Conservation (phyloP, 257 asterid species). For the Perilla frutescens region DNA sequence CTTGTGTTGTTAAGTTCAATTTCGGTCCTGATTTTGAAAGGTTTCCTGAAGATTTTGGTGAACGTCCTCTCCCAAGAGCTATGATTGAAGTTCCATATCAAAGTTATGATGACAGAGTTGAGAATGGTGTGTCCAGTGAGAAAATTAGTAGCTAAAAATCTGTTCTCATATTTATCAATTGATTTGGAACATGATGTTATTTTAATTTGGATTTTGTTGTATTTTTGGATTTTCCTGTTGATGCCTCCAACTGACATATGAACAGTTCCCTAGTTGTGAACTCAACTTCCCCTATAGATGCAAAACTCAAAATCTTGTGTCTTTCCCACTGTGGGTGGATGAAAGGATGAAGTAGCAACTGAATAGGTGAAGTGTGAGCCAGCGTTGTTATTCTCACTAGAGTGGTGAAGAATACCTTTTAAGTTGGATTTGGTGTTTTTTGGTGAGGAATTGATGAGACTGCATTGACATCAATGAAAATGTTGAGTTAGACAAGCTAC, state of each 20-base stretch:
- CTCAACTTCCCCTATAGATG: conserved; percentile 26
- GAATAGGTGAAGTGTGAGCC: conserved; percentile 22
- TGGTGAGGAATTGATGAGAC: conserved; percentile 12
- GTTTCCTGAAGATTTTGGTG: conserved; percentile 85
- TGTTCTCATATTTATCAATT: conserved; percentile 21
- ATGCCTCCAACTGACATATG: conserved; percentile 31
- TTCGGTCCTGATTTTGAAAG: conserved; percentile 93
- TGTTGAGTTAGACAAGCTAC: conserved; percentile 10
- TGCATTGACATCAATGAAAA: neutral
- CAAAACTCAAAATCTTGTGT: conserved; percentile 22
- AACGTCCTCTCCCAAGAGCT: conserved; percentile 70
- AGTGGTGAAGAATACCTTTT: conserved; percentile 22
- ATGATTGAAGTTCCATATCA: conserved; percentile 97
- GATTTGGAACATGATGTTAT: conserved; percentile 16
- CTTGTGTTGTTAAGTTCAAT: conserved; percentile 88
- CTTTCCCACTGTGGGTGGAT: conserved; percentile 11
- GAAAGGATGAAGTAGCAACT: conserved; percentile 22
- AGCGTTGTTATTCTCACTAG: conserved; percentile 3
- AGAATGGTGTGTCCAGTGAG: conserved; percentile 82
- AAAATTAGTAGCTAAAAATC: conserved; percentile 46
- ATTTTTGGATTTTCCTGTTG: conserved; percentile 30
- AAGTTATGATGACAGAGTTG: conserved; percentile 73
- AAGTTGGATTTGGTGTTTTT: conserved; percentile 8
- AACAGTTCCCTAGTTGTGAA: conserved; percentile 32
- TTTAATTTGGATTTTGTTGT: conserved; percentile 35